Evolutionary conservation across 352 stramenopile species (phyloP).

Genomic region (Phytophthora cajani): DNA sequence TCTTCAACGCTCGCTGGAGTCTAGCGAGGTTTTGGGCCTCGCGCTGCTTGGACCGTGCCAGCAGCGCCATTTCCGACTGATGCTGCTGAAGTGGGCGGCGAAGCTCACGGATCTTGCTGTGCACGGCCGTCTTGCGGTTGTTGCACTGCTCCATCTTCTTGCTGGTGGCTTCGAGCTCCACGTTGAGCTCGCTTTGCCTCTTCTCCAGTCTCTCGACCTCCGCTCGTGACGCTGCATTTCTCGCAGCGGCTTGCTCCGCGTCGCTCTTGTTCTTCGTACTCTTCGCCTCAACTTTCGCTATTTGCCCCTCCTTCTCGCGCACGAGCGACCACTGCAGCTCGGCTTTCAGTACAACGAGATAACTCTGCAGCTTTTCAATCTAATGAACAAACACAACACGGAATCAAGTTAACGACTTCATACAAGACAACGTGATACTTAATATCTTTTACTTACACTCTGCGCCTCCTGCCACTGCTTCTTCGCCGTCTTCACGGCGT

Average conservation of each 20-base stretch:
- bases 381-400: constrained; percentile 16
- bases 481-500: constrained; percentile 55
- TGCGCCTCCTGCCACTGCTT: constrained; percentile 72
- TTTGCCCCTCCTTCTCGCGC: constrained; percentile 56
- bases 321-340: constrained; percentile 82
- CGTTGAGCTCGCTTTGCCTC: constrained; percentile 66
- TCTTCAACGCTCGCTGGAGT: constrained; percentile 49
- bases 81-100: constrained; percentile 58
- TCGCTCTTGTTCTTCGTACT: constrained; percentile 55
- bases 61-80: constrained; percentile 61
- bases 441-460: constrained; percentile 37
- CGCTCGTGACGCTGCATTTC: constrained; percentile 41
- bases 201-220: constrained; percentile 49
- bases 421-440: neutral
- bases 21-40: constrained; percentile 47
- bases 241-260: constrained; percentile 38
- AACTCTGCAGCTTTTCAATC: constrained; percentile 68
- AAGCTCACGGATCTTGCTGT: constrained; percentile 61
- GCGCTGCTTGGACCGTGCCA: constrained; percentile 47
- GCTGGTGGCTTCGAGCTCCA: constrained; percentile 49
- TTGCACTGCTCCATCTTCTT: constrained; percentile 31
- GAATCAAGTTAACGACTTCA: neutral
- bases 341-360: constrained; percentile 68
- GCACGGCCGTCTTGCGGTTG: constrained; percentile 43
- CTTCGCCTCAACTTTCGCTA: constrained; percentile 52